Conservation (phyloP, 352 stramenopile species). For the Globisporangium canariense region DNA sequence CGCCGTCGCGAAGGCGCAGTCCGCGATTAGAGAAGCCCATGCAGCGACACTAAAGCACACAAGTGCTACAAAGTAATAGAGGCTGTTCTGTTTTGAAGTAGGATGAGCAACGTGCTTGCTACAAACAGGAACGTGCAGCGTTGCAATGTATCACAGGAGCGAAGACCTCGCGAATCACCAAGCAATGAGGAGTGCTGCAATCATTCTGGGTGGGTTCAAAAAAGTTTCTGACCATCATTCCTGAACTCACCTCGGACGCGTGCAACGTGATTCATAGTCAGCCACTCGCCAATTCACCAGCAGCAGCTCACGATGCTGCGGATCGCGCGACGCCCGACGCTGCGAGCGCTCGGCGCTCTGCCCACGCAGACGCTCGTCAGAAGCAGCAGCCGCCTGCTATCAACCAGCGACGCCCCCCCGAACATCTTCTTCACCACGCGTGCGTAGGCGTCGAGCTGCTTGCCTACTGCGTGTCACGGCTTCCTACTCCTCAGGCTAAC, state of each 20-base stretch:
- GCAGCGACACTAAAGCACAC: background rate
- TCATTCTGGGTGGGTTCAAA: background rate
- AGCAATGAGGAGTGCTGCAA: background rate
- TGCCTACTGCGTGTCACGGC: background rate
- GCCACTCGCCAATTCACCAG: background rate
- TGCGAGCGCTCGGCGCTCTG: background rate
- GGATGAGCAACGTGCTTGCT: slow-evolving; percentile 4
- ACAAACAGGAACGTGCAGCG: background rate
- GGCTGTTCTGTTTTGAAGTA: background rate
- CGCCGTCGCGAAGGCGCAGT: slow-evolving; percentile 12
- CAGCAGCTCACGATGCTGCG: slow-evolving; percentile 10
- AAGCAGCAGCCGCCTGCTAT: slow-evolving; percentile 11
- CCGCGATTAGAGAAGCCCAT: slow-evolving; percentile 4
- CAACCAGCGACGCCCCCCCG: slow-evolving; percentile 12
- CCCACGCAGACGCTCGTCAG: background rate
- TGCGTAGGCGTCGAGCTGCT: slow-evolving; percentile 19
- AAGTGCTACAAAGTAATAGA: background rate
- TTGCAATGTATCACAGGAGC: background rate
- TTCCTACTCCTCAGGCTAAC: background rate
- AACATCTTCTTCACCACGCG: slow-evolving; percentile 71
- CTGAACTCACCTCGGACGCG: background rate
- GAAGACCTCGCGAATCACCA: background rate
- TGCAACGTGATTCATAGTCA: background rate
- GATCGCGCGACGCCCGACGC: slow-evolving; percentile 6
- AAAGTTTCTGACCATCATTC: background rate